A percentile compares a stretch with the other conserved stretches of the same genome.
Conservation (phyloP, 495 filamentous ascomycete genomes). For the Aspergillus indologenus region DNA sequence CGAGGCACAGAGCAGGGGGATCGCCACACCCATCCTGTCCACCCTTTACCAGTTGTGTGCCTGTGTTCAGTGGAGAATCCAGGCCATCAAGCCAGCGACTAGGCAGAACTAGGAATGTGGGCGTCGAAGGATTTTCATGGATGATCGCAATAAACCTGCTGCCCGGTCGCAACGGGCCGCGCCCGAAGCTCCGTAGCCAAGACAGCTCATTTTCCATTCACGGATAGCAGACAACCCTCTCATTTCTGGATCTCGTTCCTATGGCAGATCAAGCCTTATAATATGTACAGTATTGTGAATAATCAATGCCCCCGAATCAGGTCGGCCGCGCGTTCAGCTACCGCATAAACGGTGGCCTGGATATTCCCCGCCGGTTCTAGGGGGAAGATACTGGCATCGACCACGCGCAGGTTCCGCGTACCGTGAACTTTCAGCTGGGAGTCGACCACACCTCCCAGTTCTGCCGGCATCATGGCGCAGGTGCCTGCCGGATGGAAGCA, state of each 20-base stretch:
- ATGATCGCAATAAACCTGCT: background rate
- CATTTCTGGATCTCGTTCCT: too few species aligned
- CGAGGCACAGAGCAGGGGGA: constrained; percentile 27
- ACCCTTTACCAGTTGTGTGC: constrained; percentile 6
- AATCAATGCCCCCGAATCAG: constrained; percentile 28
- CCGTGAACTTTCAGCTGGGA: constrained; percentile 47
- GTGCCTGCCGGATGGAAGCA: constrained; percentile 41
- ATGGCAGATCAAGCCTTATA: too few species aligned
- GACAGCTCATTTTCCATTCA: background rate
- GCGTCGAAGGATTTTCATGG: background rate
- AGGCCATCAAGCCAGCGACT: background rate
- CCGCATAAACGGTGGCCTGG: constrained; percentile 52
- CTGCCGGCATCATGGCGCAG: constrained; percentile 53
- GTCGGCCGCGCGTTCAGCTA: constrained; percentile 55
- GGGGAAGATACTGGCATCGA: constrained; percentile 57
- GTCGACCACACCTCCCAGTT: constrained; percentile 50
- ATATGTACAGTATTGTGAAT: background rate
- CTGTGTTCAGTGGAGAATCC: constrained; percentile 1
- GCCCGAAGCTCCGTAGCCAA: background rate
- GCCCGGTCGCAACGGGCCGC: background rate
- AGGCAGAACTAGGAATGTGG: background rate
- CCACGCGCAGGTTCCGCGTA: constrained; percentile 43
- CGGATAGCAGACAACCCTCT: background rate
- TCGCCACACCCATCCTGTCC: constrained; percentile 3
- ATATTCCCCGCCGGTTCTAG: constrained; percentile 53